Conservation (phyloP, 2,329 filamentous ascomycete genomes). For the Nakataea oryzae region DNA sequence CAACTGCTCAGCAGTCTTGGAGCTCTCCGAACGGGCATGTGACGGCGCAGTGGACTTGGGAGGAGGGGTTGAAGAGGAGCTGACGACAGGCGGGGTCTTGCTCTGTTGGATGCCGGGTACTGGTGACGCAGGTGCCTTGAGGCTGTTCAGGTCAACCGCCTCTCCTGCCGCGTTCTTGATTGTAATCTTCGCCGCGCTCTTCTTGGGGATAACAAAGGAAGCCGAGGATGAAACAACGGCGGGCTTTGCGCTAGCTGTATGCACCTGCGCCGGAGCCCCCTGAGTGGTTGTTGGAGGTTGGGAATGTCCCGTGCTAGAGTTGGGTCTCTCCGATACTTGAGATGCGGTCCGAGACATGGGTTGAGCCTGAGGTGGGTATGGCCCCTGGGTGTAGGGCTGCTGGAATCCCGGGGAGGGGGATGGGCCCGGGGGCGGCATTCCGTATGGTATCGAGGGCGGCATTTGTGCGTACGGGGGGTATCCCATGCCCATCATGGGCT, state of each 20-base stretch:
- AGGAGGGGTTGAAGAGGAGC: slow-evolving; percentile 69
- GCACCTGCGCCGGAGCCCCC: slow-evolving; percentile 52
- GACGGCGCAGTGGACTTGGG: slow-evolving; percentile 62
- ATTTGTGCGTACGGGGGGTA: slow-evolving; percentile 23
- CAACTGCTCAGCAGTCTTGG: slow-evolving; percentile 75
- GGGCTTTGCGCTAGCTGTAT: slow-evolving; percentile 23
- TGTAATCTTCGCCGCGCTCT: slow-evolving; percentile 64
- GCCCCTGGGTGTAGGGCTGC: slow-evolving; percentile 30
- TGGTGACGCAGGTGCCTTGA: slow-evolving; percentile 48
- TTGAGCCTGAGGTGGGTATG: slow-evolving; percentile 29
- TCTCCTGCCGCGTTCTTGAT: slow-evolving; percentile 82
- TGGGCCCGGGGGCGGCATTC: slow-evolving; percentile 28
- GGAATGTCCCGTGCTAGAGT: slow-evolving; percentile 55
- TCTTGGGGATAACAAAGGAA: slow-evolving; percentile 43
- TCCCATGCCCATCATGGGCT: slow-evolving; percentile 26
- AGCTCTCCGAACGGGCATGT: slow-evolving; percentile 55
- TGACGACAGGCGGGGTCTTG: slow-evolving; percentile 60
- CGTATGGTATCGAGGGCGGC: slow-evolving; percentile 18
- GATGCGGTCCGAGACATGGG: slow-evolving; percentile 81
- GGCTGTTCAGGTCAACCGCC: slow-evolving; percentile 56
- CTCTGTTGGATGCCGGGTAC: slow-evolving; percentile 41
- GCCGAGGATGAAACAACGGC: slow-evolving; percentile 26
- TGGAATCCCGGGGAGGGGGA: slow-evolving; percentile 40
- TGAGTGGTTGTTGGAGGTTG: slow-evolving; percentile 50
- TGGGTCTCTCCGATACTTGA: slow-evolving; percentile 59